Percentiles rank a stretch among this genome's conserved stretches.
These are phyloP conservation scores for Holtermannia corniformis DNA, from an alignment of 768 basidiomycete genomes.

Conservation along the genomic window DNA sequence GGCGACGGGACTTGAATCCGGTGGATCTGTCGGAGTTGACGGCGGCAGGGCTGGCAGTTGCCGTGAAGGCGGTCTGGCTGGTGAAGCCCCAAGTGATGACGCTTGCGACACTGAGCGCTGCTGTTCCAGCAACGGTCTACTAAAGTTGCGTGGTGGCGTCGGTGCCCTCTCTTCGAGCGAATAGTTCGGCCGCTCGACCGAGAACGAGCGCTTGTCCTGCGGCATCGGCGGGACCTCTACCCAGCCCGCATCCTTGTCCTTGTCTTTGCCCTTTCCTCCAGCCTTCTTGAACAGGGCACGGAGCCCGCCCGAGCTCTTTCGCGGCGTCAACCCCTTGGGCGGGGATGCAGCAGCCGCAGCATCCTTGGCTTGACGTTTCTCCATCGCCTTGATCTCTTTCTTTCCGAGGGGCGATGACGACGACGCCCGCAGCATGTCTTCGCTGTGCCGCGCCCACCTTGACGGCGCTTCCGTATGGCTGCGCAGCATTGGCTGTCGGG, in stretches of 20 bases:
- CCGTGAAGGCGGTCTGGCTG: constrained; percentile 1
- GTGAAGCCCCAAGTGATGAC: neutral
- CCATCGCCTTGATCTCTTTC: constrained; percentile 19
- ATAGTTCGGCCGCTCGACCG: constrained; percentile 7
- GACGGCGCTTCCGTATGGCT: neutral
- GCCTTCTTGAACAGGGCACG: constrained; percentile 33
- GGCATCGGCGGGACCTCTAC: constrained; percentile 4
- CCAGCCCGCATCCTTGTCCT: constrained; percentile 10
- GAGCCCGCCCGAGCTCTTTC: constrained; percentile 35
- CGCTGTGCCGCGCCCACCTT: neutral
- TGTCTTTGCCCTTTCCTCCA: constrained; percentile 31
- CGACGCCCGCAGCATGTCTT: neutral
- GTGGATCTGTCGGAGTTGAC: constrained; percentile 5
- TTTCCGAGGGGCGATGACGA: constrained; percentile 3
- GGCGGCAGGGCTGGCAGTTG: constrained; percentile 12
- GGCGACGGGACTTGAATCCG: neutral
- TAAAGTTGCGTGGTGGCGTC: neutral
- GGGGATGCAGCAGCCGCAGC: constrained; percentile 10
- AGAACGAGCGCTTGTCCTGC: constrained; percentile 5
- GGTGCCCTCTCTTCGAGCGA: constrained; percentile 5
- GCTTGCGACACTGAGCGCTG: neutral
- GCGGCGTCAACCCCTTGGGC: constrained; percentile 22
- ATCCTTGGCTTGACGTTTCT: constrained; percentile 12
- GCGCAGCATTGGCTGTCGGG: neutral
- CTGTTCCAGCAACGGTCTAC: constrained; percentile 2